Percentiles rank a stretch among this genome's conserved stretches.
These are phyloP conservation scores for Noccaea caerulescens DNA, from an alignment of 345 rosid genomes.

Conservation along the genomic window DNA sequence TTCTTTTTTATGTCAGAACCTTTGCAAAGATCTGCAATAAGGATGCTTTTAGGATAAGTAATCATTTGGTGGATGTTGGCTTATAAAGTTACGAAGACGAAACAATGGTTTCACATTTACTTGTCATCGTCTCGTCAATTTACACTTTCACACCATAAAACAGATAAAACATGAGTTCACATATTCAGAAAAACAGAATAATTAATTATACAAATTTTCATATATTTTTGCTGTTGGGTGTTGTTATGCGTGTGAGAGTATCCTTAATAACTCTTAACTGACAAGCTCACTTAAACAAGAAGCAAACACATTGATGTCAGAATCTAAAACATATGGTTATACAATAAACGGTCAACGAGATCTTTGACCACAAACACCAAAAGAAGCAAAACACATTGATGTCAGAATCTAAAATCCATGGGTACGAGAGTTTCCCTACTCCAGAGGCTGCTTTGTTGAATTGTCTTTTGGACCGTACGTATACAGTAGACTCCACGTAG, in stretches of 20 bases:
- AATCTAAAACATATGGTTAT: neutral
- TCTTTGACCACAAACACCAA: slow-evolving; percentile 25
- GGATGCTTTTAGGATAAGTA: neutral
- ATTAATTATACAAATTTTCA: too few species aligned
- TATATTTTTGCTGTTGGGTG: too few species aligned
- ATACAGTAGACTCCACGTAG: slow-evolving; percentile 2
- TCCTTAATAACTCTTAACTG: too few species aligned
- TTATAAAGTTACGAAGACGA: slow-evolving; percentile 14
- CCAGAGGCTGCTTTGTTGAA: slow-evolving; percentile 27
- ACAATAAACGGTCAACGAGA: slow-evolving; percentile 23
- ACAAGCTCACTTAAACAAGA: neutral
- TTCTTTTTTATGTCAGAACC: too few species aligned
- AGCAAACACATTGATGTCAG: slow-evolving; percentile 12
- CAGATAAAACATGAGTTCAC: neutral
- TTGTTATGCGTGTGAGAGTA: too few species aligned
- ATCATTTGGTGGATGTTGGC: slow-evolving; percentile 21
- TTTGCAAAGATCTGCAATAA: too few species aligned
- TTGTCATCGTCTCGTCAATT: slow-evolving; percentile 1
- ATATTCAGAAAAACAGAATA: too few species aligned
- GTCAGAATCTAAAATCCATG: slow-evolving; percentile 21
- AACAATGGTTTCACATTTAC: slow-evolving; percentile 8
- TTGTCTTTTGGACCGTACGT: slow-evolving; percentile 16
- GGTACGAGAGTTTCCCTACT: slow-evolving; percentile 34
- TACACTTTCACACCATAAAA: slow-evolving; percentile 6
- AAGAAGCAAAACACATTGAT: slow-evolving; percentile 13